Evolutionary conservation across 1,284 basidiomycete genomes (phyloP).

Genomic region (Anthracocystis panici-leucophaei): DNA sequence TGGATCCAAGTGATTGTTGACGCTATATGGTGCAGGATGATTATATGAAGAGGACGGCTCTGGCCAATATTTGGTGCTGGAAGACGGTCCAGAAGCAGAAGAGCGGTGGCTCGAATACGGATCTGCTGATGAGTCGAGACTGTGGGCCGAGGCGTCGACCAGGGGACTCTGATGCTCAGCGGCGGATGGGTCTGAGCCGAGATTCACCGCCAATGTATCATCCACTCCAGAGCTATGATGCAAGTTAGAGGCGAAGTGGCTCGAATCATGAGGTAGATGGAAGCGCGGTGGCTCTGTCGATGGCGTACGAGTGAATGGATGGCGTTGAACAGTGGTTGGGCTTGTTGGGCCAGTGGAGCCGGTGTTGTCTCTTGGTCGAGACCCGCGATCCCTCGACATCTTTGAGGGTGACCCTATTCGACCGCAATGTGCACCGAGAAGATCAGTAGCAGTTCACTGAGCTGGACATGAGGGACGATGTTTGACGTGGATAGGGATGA

Average conservation of each 20-base stretch:
- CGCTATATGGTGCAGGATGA: slow-evolving; percentile 9
- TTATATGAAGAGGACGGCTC: slow-evolving; percentile 19
- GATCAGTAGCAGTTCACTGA: not conserved
- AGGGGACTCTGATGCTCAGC: slow-evolving; percentile 14
- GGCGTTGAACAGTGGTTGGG: slow-evolving; percentile 25
- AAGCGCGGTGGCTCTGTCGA: slow-evolving; percentile 46
- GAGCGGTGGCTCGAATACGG: slow-evolving; percentile 5
- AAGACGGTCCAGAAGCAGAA: slow-evolving; percentile 4
- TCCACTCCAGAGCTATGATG: slow-evolving; percentile 11
- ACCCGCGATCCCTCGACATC: slow-evolving; percentile 20
- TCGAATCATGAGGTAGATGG: slow-evolving; percentile 24
- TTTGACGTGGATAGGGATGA: not conserved
- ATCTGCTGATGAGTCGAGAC: slow-evolving; percentile 13
- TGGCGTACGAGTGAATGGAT: slow-evolving; percentile 37
- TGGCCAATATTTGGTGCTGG: slow-evolving; percentile 29
- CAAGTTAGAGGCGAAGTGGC: not conserved
- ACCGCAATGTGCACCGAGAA: not conserved
- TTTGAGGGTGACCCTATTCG: not conserved
- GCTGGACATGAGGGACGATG: not conserved
- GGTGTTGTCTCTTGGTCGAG: slow-evolving; percentile 14
- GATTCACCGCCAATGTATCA: slow-evolving; percentile 27
- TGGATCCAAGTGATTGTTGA: slow-evolving; percentile 1
- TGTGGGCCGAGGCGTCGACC: slow-evolving; percentile 24
- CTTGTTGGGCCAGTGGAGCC: slow-evolving; percentile 11
- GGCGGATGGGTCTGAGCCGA: slow-evolving; percentile 22